Evolutionary conservation across 306 rosid genomes (phyloP).

Genomic region (Prunus mira): DNA sequence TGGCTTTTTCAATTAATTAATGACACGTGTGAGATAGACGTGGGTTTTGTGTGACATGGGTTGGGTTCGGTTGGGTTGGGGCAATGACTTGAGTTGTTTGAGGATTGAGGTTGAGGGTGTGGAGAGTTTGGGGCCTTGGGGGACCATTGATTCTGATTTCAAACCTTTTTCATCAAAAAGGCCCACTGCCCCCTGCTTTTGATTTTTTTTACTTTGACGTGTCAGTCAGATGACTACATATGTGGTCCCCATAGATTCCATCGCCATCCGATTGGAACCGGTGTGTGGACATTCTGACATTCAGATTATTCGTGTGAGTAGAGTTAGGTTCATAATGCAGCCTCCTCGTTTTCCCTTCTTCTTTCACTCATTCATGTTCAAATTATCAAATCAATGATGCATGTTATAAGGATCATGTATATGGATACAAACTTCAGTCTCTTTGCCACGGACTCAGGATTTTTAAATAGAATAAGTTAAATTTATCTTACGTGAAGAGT

Average conservation of each 20-base stretch:
- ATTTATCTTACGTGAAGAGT: too few species aligned
- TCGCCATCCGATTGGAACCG: constrained; percentile 16
- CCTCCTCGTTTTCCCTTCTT: too few species aligned
- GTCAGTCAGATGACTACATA: not conserved
- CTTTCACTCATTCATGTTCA: too few species aligned
- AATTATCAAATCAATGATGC: too few species aligned
- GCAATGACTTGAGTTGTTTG: not conserved
- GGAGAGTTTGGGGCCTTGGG: not conserved
- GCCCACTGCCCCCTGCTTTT: not conserved
- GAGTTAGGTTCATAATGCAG: not conserved
- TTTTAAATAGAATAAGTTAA: too few species aligned
- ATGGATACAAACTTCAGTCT: too few species aligned
- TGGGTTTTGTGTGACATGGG: not conserved
- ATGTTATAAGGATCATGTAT: too few species aligned
- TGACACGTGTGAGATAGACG: not conserved
- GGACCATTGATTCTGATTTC: not conserved
- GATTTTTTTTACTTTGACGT: not conserved
- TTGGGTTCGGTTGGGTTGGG: not conserved
- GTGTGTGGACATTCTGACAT: not conserved
- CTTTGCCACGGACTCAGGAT: fast-evolving
- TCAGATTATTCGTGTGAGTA: not conserved
- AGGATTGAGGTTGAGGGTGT: not conserved
- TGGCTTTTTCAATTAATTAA: not conserved
- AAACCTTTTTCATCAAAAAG: not conserved
- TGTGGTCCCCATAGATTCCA: not conserved